These are phyloP conservation scores for Malus hybrid DNA, from an alignment of 331 rosid genomes.

Conservation along the genomic window DNA sequence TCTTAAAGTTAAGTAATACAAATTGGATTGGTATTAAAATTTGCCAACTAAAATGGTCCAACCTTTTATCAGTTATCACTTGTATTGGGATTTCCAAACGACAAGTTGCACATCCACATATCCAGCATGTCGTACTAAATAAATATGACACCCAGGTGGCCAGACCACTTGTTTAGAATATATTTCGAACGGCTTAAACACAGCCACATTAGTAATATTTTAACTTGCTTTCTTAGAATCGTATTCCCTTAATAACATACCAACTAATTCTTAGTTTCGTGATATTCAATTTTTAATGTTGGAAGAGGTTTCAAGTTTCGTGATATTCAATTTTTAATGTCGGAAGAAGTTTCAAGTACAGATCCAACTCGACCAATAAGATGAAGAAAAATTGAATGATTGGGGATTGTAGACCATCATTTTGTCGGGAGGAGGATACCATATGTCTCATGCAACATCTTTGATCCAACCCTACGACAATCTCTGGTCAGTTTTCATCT, in stretches of 20 bases:
- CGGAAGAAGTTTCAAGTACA: too few species aligned
- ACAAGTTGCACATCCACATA: background rate
- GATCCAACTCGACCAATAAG: background rate
- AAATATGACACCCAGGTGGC: background rate
- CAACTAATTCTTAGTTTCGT: background rate
- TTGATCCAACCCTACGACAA: conserved; percentile 29
- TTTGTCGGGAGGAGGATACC: conserved; percentile 32
- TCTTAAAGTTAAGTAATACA: background rate
- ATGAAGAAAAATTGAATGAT: conserved; percentile 2
- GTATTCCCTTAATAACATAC: background rate
- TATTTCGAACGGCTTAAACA: background rate
- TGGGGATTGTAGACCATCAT: conserved; percentile 22
- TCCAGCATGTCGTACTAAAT: background rate
- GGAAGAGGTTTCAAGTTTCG: background rate
- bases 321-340: too few species aligned
- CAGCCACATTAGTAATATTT: too few species aligned
- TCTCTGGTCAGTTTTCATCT: conserved; percentile 28
- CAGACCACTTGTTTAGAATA: background rate
- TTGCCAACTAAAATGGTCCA: conserved; percentile 5
- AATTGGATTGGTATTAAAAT: background rate
- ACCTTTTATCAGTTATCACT: background rate
- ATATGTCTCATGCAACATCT: conserved; percentile 27
- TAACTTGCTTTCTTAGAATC: background rate
- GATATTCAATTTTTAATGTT: too few species aligned
- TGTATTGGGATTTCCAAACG: background rate